These are phyloP conservation scores for Anastatica hierochuntica DNA, from an alignment of 345 rosid species.

Conservation along the genomic window DNA sequence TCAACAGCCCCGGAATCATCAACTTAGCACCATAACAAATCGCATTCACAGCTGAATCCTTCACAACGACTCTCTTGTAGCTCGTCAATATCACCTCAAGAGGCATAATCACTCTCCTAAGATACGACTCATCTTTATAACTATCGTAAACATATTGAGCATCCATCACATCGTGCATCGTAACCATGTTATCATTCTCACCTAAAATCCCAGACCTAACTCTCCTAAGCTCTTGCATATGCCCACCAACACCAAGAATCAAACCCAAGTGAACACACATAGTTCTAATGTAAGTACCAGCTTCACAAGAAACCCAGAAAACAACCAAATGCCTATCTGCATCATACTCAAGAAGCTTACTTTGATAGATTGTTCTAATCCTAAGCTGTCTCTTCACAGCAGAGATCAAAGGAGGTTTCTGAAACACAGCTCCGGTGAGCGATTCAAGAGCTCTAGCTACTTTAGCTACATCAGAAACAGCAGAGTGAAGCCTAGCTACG, in stretches of 20 bases:
- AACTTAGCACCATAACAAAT: conserved; percentile 91
- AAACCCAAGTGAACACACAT: conserved; percentile 91
- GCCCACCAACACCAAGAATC: conserved; percentile 89
- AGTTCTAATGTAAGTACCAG: conserved; percentile 90
- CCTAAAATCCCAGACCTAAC: conserved; percentile 91
- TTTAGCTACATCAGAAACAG: conserved; percentile 71
- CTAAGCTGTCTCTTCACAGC: conserved; percentile 96
- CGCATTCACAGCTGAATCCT: conserved; percentile 92
- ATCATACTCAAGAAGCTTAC: conserved; percentile 84
- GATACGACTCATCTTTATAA: conserved; percentile 54
- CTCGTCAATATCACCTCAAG: conserved; percentile 79
- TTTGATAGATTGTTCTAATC: conserved; percentile 80
- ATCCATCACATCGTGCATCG: conserved; percentile 97
- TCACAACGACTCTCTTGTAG: conserved; percentile 85
- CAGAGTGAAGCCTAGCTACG: conserved; percentile 79
- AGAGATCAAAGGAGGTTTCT: conserved; percentile 81
- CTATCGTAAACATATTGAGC: conserved; percentile 82
- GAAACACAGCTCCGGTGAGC: conserved; percentile 88
- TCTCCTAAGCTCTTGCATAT: conserved; percentile 94
- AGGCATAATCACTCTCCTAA: conserved; percentile 90
- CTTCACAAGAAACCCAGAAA: conserved; percentile 94
- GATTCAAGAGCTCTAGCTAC: conserved; percentile 85
- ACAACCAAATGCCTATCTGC: conserved; percentile 77
- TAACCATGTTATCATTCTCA: conserved; percentile 93
- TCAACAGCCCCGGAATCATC: conserved; percentile 85